These are phyloP conservation scores for Boehmeria nivea DNA, from an alignment of 306 rosid genomes.

Conservation along the genomic window DNA sequence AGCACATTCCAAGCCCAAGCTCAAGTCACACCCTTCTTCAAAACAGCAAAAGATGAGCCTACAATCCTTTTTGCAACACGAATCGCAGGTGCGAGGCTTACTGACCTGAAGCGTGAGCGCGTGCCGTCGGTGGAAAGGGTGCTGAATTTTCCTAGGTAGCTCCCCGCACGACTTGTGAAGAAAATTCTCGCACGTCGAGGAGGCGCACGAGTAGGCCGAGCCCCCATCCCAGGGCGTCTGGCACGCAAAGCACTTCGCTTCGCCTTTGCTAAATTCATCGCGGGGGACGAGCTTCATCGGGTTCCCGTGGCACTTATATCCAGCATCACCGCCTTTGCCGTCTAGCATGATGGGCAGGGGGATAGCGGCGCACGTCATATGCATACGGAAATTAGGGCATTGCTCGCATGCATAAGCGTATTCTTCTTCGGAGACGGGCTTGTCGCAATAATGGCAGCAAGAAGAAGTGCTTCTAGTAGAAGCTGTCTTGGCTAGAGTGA, in stretches of 20 bases:
- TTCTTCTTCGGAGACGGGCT: too few relatives aligned
- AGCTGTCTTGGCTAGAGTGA: too few relatives aligned
- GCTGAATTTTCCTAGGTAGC: background rate
- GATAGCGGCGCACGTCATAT: background rate
- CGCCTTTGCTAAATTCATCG: background rate
- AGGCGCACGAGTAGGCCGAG: background rate
- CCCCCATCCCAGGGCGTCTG: background rate
- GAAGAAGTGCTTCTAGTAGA: too few relatives aligned
- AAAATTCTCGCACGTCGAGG: background rate
- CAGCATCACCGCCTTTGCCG: background rate
- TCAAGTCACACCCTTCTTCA: too few relatives aligned
- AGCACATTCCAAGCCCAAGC: too few relatives aligned
- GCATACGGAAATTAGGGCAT: too few relatives aligned
- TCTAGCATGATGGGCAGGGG: background rate
- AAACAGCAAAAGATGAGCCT: too few relatives aligned
- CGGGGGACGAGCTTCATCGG: background rate
- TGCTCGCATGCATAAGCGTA: too few relatives aligned
- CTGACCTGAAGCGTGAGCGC: background rate
- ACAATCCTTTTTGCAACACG: background rate
- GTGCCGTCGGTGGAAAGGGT: background rate
- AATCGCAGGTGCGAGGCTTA: background rate
- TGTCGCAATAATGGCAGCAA: too few relatives aligned
- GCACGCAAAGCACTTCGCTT: background rate
- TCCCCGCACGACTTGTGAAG: slow-evolving; percentile 5
- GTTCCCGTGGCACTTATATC: background rate